Evolutionary conservation across 805 yeast genomes (phyloP), one percentile per base, ranked within the genome.

Genomic region (Pichia phayaonensis): DNA sequence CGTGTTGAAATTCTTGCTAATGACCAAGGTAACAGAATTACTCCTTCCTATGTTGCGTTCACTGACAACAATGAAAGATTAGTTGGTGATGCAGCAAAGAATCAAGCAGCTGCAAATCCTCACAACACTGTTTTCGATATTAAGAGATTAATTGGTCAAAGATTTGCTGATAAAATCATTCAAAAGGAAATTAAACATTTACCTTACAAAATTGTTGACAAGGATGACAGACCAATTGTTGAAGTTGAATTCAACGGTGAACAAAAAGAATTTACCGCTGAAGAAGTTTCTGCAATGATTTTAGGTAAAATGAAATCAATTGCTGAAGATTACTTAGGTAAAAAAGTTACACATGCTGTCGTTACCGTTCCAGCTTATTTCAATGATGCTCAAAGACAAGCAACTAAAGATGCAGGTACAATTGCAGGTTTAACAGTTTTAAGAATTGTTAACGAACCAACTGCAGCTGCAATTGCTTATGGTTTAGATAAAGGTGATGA

Each of bases 1-100:
- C 62, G 95, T 63, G 97, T 90, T 54, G 97, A 92, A 67, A 90
- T 90, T 66, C 82, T 90, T 64, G 97, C 97, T 63, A 90, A 90
- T 67, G 97, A 90, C 71, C 97, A 92, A 76, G 98, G 98, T 77
- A 90, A 92, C 80, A 86, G 97, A 78, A 92, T 96, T 56, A 90
- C 97, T 20, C 97, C 97, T 38, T 90, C 97, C 36, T 90, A 86
- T 69, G 97, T 92, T 56, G 97, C 96, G 47, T 90, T 90, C 81
- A 89, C 96, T 29, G 97, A 89, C 67, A 50, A 50, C 27, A 79
- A 90, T 40, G 98, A 92, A 75, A 85, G 97, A 75, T 78, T 90
- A 64, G 90, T 90, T 62, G 97, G 97, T 72, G 97, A 90, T 73
- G 96, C 97, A 61, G 98, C 97, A 54, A 92, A 92, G 83, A 90